A percentile compares a stretch with the other conserved stretches of the same genome.
Evolutionary conservation across 2,329 filamentous ascomycete genomes (phyloP).

Genomic region (Diaporthe ilicicola): DNA sequence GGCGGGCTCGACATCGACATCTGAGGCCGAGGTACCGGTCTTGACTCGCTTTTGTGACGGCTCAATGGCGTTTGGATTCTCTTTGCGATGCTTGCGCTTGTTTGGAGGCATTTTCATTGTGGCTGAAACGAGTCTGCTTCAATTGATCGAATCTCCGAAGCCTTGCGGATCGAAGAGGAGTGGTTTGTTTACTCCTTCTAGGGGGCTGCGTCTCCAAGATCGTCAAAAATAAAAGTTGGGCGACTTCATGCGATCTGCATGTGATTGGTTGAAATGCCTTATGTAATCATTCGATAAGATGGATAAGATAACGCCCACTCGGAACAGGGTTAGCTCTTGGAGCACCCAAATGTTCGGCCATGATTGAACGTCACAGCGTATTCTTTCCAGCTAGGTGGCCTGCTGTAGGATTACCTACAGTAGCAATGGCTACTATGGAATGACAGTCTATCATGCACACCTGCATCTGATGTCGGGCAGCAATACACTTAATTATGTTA

Average conservation of each 20-base stretch:
- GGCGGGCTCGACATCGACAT: slow-evolving; percentile 25
- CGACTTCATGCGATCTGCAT: slow-evolving; percentile 11
- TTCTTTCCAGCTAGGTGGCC: no score
- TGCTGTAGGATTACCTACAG: no score
- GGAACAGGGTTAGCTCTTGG: no score
- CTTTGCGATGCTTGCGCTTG: slow-evolving; percentile 34
- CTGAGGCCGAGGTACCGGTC: slow-evolving; percentile 34
- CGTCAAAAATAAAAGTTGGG: slow-evolving; percentile 30
- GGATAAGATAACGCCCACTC: slow-evolving; percentile 10
- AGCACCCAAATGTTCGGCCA: no score
- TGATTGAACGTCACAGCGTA: no score
- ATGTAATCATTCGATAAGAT: slow-evolving; percentile 22
- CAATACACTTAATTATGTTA: no score
- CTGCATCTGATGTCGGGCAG: no score
- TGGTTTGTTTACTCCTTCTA: neutral
- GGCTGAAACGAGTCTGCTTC: neutral
- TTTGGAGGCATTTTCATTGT: slow-evolving; percentile 26
- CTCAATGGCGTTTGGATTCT: slow-evolving; percentile 31
- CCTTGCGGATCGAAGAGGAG: neutral
- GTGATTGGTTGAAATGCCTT: slow-evolving; percentile 22
- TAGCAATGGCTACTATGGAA: no score
- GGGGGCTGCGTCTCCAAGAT: neutral
- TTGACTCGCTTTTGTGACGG: slow-evolving; percentile 37
- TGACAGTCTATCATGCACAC: no score
- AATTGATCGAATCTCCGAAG: neutral